phyloP scores from a whole-genome alignment of 768 basidiomycete genomes.

The Candolleomyces eurysporus region DNA sequence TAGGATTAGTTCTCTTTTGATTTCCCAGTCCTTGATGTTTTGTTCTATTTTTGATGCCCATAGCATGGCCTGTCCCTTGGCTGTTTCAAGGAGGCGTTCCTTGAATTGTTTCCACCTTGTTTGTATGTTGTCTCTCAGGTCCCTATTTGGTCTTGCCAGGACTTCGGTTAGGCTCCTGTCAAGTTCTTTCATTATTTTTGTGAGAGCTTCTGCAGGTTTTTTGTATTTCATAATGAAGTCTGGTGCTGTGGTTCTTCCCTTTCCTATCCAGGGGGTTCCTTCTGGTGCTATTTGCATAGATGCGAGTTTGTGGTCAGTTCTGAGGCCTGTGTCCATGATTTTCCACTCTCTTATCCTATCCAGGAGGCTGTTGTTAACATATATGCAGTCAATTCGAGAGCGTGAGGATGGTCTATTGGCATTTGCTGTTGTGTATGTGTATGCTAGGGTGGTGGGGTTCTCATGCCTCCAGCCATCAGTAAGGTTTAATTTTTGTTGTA shows the following conservation, averaged over 20 bases:
- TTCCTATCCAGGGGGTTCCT: constrained; percentile 23
- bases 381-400: no score
- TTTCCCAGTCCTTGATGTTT: background rate
- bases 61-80: background rate
- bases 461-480: constrained; percentile 27
- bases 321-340: constrained; percentile 15
- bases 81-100: background rate
- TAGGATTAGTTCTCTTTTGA: background rate
- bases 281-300: constrained; percentile 14
- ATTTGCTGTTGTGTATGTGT: no score
- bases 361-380: no score
- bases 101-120: background rate
- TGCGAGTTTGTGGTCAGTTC: constrained; percentile 27
- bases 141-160: background rate
- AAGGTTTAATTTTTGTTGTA: constrained; percentile 14
- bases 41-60: background rate
- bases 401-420: no score
- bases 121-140: constrained; percentile 6
- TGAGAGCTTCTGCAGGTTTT: background rate
- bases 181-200: background rate
- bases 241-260: constrained; percentile 27
- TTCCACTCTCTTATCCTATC: constrained; percentile 25
- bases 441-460: constrained; percentile 8
- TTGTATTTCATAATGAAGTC: constrained; percentile 16
- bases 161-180: background rate